Conservation (phyloP, 2,329 filamentous ascomycete species). For the Hypoxylon sp. region DNA sequence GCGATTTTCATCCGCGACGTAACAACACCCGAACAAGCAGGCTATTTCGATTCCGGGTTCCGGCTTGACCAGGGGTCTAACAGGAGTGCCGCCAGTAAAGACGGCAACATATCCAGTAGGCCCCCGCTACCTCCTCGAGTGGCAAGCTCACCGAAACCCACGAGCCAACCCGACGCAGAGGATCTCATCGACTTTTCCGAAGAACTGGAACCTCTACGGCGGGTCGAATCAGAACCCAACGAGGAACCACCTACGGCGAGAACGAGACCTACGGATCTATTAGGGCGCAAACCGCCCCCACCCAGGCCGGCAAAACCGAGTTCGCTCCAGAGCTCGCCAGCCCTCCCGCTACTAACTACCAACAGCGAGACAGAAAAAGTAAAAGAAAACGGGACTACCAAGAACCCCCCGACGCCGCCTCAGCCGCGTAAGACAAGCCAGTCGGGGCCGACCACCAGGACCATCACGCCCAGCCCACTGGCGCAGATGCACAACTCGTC, state of each 20-base stretch:
- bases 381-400: slow-evolving; percentile 11
- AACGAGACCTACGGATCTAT: slow-evolving; percentile 50
- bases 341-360: slow-evolving; percentile 34
- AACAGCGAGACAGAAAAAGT: slow-evolving; percentile 8
- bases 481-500: slow-evolving; percentile 58
- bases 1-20: slow-evolving; percentile 96
- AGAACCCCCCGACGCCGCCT: slow-evolving; percentile 51
- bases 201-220: slow-evolving; percentile 57
- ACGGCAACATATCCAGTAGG: slow-evolving; percentile 41
- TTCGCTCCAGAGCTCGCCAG: slow-evolving; percentile 61
- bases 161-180: slow-evolving; percentile 61
- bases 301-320: slow-evolving; percentile 70
- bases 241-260: slow-evolving; percentile 46
- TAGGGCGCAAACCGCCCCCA: slow-evolving; percentile 57
- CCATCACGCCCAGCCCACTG: slow-evolving; percentile 50
- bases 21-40: slow-evolving; percentile 78
- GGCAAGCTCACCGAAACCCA: slow-evolving; percentile 40
- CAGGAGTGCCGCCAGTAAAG: slow-evolving; percentile 25
- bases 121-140: slow-evolving; percentile 53
- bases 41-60: slow-evolving; percentile 78
- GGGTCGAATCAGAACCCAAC: slow-evolving; percentile 51
- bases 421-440: slow-evolving; percentile 52
- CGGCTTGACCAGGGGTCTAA: slow-evolving; percentile 35
- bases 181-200: slow-evolving; percentile 72
- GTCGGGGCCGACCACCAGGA: slow-evolving; percentile 31